Evolutionary conservation across 2,329 filamentous ascomycete species (phyloP).

Genomic region (Phialophora tarda): DNA sequence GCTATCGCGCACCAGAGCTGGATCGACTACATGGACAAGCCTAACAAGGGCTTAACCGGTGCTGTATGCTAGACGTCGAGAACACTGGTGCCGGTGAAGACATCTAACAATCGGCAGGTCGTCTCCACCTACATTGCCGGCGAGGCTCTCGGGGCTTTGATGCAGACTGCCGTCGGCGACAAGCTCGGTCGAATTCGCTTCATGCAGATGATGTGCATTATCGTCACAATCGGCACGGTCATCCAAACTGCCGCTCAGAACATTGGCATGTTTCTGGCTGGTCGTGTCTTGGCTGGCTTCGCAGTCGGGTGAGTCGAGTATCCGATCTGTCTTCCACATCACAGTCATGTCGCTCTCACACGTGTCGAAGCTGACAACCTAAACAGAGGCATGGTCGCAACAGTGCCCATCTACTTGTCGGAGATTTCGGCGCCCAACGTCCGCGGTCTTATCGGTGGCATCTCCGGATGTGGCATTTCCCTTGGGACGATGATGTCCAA

Average conservation of each 20-base stretch:
- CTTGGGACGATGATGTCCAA: constrained; percentile 77
- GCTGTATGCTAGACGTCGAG: constrained; percentile 47
- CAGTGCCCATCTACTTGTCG: constrained; percentile 38
- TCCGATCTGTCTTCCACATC: constrained; percentile 59
- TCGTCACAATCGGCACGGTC: constrained; percentile 72
- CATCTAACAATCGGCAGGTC: constrained; percentile 46
- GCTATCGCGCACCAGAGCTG: constrained; percentile 65
- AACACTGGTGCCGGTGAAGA: neutral
- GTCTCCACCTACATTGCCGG: constrained; percentile 66
- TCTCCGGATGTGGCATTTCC: constrained; percentile 83
- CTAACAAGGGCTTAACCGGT: constrained; percentile 61
- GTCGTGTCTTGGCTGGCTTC: constrained; percentile 74
- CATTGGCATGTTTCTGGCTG: constrained; percentile 69
- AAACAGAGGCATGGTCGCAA: constrained; percentile 37
- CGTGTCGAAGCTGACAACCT: neutral
- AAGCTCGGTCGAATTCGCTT: constrained; percentile 60
- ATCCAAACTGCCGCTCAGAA: constrained; percentile 66
- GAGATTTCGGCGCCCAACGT: constrained; percentile 62
- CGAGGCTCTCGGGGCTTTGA: constrained; percentile 61
- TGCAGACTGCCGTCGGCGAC: constrained; percentile 61
- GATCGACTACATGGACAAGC: constrained; percentile 64
- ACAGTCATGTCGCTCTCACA: constrained; percentile 60
- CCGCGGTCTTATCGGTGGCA: constrained; percentile 76
- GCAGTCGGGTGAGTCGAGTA: constrained; percentile 80
- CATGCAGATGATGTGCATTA: constrained; percentile 62